Evolutionary conservation across 192 early-diverging fungal genomes (phyloP).

Genomic region (Backusella mclennaniae): DNA sequence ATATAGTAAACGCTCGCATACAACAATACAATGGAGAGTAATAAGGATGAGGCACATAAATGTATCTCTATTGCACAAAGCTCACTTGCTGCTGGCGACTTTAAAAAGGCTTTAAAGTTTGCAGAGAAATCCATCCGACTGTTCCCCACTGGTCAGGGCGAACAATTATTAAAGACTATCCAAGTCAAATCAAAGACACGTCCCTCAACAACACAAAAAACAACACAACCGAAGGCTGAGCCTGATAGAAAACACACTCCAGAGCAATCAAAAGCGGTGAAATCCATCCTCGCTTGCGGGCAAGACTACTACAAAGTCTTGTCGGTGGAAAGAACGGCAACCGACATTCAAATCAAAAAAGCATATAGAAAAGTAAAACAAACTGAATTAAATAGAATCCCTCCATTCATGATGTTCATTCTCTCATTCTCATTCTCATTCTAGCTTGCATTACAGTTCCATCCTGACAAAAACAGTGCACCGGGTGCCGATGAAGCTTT

Average conservation of each 20-base stretch:
- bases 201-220: neutral
- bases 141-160: conserved; percentile 70
- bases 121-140: conserved; percentile 79
- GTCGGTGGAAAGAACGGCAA: conserved; percentile 68
- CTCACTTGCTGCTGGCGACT: conserved; percentile 63
- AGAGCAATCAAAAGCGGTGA: conserved; percentile 80
- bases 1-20: neutral
- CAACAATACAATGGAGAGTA: conserved; percentile 64
- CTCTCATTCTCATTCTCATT: neutral
- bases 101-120: conserved; percentile 70
- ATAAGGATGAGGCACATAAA: conserved; percentile 83
- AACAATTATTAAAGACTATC: conserved; percentile 49
- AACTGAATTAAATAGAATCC: neutral
- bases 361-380: conserved; percentile 87
- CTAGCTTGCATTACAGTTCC: conserved; percentile 86
- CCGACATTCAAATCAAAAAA: conserved; percentile 85
- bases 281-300: conserved; percentile 67
- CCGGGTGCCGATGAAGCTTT: conserved; percentile 98
- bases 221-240: neutral
- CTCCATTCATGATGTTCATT: neutral
- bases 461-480: conserved; percentile 95
- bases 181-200: conserved; percentile 17
- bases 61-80: conserved; percentile 75
- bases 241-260: conserved; percentile 59
- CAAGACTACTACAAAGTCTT: conserved; percentile 84